Evolutionary conservation across 2,329 filamentous ascomycete species (phyloP), one percentile per base, ranked within the genome.

Genomic region (Chaetothyriales sp.): DNA sequence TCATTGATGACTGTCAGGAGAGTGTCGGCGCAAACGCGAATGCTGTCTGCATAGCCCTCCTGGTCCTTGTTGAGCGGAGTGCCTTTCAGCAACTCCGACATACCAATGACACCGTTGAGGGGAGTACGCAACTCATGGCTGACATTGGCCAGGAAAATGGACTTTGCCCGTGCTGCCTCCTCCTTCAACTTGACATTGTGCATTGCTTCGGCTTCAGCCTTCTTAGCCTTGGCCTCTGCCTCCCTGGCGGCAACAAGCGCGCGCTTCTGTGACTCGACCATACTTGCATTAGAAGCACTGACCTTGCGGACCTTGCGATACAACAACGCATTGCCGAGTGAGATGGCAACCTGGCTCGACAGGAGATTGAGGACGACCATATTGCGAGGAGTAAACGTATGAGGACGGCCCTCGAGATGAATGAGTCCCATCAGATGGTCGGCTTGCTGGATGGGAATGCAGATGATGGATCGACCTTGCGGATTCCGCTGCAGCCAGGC

Each of bases 121-220:
- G 68, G 68, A 45, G 67, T 69, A 20, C 68, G 64, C 19, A 70
- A 58, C 56, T 70, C 68, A 48, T 70, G 68, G 22, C 67, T 70
- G 44, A 70, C 68, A 49, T 67, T 69, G 8, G 68, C 67, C n/a
- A 70, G 69, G 45, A 70, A 70, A 51, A 70, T 68, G 0, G 67
- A 67, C 53, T 70, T 70, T 47, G 70, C 68, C 58, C 74, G 79
- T 6, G 79, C 78, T 19, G 79, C 79, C 62, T 83, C 79, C 62
- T 83, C 79, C 57, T 82, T 82, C 43, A 82, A 65, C 57, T 76
- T 77, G 62, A 82, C 79, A 60, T 80, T 81, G 55, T 77, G 74
- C 57, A 79, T 76, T 1, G 79, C 79, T 59, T 80, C 74, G 0
- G 77, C 77, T 61, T 83, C 79, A 0, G 79, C 79, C 54, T 74